Base-by-base conservation (phyloP, 257 asterid genomes). In the Nicotiana paniculata region DNA sequence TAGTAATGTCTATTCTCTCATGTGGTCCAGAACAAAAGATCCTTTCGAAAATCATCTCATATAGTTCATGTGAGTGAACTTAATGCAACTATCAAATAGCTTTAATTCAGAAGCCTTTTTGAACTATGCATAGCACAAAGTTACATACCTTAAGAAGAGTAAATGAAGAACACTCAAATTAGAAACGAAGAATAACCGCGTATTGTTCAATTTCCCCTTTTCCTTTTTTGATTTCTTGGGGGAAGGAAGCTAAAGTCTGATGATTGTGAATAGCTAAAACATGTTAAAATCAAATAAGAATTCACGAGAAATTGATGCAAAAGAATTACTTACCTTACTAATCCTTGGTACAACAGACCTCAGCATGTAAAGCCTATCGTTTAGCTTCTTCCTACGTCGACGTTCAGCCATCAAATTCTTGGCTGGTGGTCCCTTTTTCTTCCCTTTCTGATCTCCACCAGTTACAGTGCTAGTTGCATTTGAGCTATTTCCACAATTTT, bases 401-500 rank as follows among this genome's bases (percentile, higher is more conserved):
- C 99, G 85, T 76, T 96, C 99, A 3, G 99, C 98, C 99, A 94
- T 96, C 91, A 94, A 81, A 85, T 93, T 94, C 92, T 96, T 96
- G 4, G 98, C 99, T 65, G 99, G 98, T 39, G 87, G 91, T 43
- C 99, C 98, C 84, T 93, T 93, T 81, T 91, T 94, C 94, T 93
- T 93, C 84, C 97, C 92, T 82, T 86, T 90, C 15, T 80, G 85
- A 72, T 90, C 91, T 59, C 87, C 93, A 11, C 89, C 89, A 2
- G 87, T 87, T 67, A 88, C 86, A 2, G 83, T 77, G 77, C 90
- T 86, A 69, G 86, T 88, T 6, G 88, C 88, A 69, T 82, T 85
- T 35, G 92, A 88, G 83, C 87, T 86, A 63, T 81, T 85, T 35
- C 86, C 91, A 28, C 92, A 89, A 74, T 86, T 90, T 69, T 81